Evolutionary conservation across 306 rosid species (phyloP), one percentile per base, ranked within the genome.

Genomic region (Quillaja saponaria): DNA sequence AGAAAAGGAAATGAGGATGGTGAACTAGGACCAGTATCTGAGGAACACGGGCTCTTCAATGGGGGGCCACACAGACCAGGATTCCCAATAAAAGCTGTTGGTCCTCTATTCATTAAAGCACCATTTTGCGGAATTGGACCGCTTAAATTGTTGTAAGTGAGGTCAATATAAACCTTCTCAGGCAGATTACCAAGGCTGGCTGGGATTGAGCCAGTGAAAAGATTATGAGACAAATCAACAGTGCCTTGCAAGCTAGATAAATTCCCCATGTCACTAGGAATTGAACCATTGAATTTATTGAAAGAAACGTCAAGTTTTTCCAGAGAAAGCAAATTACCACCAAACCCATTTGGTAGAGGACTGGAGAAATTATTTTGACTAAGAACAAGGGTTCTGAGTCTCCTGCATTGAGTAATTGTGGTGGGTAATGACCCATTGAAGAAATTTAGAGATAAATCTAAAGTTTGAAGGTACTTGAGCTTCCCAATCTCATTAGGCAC

Each of bases 91-190:
- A 92, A 92, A 64, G 99, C 99, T 49, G 99, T 92, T 33, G 99
- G 99, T 34, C 99, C 99, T 92, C 99, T 84, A 42, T 92, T 92
- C 82, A 89, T 81, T 17, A 92, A 81, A 81, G 99, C 96, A 73
- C 99, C 99, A 64, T 63, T 92, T 69, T 92, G 99, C 1, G 99
- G 99, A 58, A 92, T 85, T 11, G 99, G 79, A 56, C 99, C 99
- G 52, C 78, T 85, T 62, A 92, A 75, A 83, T 87, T 75, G 64
- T 89, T 92, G 47, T 73, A 83, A 50, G 95, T 84, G 17, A 92
- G 89, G 81, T 92, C 99, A 80, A 92, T 92, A 49, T 92, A 92
- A 72, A 92, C 96, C 79, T 92, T 92, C 83, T 89, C 96, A 56
- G 99, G 99, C n/a, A 92, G 72, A 58, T 85, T 87, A 48, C 96